Percentiles rank a stretch among this genome's conserved stretches.
Evolutionary conservation across 768 basidiomycete species (phyloP).

Genomic region (Pulveroboletus ravenelii): DNA sequence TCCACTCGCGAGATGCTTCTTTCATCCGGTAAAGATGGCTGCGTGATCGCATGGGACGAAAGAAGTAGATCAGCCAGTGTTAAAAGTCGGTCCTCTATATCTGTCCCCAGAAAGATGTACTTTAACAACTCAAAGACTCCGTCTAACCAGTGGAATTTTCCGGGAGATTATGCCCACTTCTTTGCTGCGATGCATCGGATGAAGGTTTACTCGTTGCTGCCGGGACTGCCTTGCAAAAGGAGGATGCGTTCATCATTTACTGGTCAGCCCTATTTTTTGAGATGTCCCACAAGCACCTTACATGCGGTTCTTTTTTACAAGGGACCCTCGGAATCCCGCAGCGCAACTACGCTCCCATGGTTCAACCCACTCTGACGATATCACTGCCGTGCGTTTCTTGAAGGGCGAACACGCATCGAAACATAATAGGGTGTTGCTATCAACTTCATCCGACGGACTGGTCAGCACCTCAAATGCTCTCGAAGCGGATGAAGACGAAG

Average conservation of each 20-base stretch:
- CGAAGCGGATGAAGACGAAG: constrained; percentile 87
- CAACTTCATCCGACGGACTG: constrained; percentile 81
- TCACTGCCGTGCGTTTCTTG: constrained; percentile 67
- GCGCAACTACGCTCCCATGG: constrained; percentile 69
- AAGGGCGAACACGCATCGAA: constrained; percentile 27
- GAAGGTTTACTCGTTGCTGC: constrained; percentile 74
- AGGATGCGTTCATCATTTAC: constrained; percentile 80
- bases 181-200: constrained; percentile 66
- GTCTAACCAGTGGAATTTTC: constrained; percentile 43
- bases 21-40: constrained; percentile 68
- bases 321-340: constrained; percentile 81
- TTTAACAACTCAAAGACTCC: constrained; percentile 38
- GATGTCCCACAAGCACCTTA: constrained; percentile 1
- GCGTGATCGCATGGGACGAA: constrained; percentile 72
- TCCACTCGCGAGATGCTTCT: constrained; percentile 44
- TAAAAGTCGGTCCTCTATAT: constrained; percentile 47
- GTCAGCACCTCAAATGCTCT: constrained; percentile 64
- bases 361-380: constrained; percentile 90
- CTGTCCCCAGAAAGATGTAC: constrained; percentile 1
- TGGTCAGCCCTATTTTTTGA: constrained; percentile 48
- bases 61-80: constrained; percentile 48
- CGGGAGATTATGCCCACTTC: constrained; percentile 41
- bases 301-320: constrained; percentile 28
- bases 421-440: constrained; percentile 53
- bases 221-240: constrained; percentile 75